phyloP scores from a whole-genome alignment of 2,329 filamentous ascomycete genomes.

The Trichophyton verrucosum region DNA sequence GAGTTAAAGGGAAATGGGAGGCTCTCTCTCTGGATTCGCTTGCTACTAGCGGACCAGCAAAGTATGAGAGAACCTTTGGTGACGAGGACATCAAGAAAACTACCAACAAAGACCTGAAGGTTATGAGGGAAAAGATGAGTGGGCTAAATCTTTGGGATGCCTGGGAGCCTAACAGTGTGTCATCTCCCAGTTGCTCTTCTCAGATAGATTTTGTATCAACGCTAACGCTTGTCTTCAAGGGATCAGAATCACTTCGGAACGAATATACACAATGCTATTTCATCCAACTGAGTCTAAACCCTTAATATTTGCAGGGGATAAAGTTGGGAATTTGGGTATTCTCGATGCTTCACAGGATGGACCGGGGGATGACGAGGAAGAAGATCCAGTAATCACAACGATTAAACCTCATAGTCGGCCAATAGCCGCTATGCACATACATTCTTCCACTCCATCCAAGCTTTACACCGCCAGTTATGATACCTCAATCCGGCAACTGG shows the following conservation, averaged over 20 bases:
- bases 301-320: slow-evolving; percentile 85
- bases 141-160: slow-evolving; percentile 67
- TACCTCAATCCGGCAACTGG: slow-evolving; percentile 75
- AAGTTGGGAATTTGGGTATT: slow-evolving; percentile 78
- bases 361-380: slow-evolving; percentile 50
- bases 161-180: slow-evolving; percentile 64
- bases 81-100: slow-evolving; percentile 74
- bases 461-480: slow-evolving; percentile 87
- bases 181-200: not conserved
- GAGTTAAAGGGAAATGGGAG: slow-evolving; percentile 68
- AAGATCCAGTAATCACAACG: slow-evolving; percentile 68
- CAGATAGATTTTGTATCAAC: slow-evolving; percentile 1
- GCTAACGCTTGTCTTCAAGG: slow-evolving; percentile 37
- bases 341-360: slow-evolving; percentile 72
- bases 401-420: slow-evolving; percentile 85
- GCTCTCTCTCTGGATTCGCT: slow-evolving; percentile 51
- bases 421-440: slow-evolving; percentile 72
- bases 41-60: slow-evolving; percentile 51
- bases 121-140: slow-evolving; percentile 63
- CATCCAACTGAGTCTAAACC: slow-evolving; percentile 80
- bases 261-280: slow-evolving; percentile 76
- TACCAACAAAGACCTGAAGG: slow-evolving; percentile 60
- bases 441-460: slow-evolving; percentile 57
- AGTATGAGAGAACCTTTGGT: slow-evolving; percentile 72
- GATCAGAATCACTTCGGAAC: slow-evolving; percentile 81